Base-by-base conservation (phyloP, 2,329 filamentous ascomycete genomes). In the Epichloe sp. region DNA sequence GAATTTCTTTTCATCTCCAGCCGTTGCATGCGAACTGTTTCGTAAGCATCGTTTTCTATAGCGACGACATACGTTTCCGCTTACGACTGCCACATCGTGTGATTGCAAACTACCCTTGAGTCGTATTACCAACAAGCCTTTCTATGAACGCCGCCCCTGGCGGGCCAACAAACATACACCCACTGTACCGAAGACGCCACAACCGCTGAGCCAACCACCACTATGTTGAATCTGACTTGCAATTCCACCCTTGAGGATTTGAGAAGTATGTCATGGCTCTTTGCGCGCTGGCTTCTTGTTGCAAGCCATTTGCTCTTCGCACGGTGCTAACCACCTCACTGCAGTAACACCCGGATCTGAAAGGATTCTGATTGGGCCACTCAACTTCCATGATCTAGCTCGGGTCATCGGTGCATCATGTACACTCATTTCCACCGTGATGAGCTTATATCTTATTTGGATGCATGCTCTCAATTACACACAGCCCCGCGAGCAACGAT, bases 381-480 rank as follows among this genome's bases (percentile, higher is more conserved):
- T 79, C 52, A 78, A 72, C 55, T 80, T 81, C 56, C 77, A 80
- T 59, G 61, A 73, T 44, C 65, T 81, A 35, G 75, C 76, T 36
- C 65, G 78, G 53, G 68, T 79, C 53, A 70, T 80, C 43, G 68
- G 69, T 26, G 75, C 70, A 43, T 68, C 63, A 44, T 71, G 69
- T 47, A 71, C 77, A 4, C 60, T 76, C 52, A 63, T 81, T 35
- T 71, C 79, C 40, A 71, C 74, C n/a, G 49, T 71, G 44, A 62
- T 76, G 41, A 80, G 78, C 51, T 63, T 80, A 47, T 79, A 73
- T 57, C 68, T 82, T 38, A 75, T 81, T 54, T 77, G 68, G 63
- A 74, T 75, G 68, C 79, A 83, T 68, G 77, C 78, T 34, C 57
- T 71, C 17, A 73, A 82, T 64, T 82, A 82, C 60, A 81, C 78